Conservation (phyloP, 106 monocot species). For the Dioscorea zingiberensis region DNA sequence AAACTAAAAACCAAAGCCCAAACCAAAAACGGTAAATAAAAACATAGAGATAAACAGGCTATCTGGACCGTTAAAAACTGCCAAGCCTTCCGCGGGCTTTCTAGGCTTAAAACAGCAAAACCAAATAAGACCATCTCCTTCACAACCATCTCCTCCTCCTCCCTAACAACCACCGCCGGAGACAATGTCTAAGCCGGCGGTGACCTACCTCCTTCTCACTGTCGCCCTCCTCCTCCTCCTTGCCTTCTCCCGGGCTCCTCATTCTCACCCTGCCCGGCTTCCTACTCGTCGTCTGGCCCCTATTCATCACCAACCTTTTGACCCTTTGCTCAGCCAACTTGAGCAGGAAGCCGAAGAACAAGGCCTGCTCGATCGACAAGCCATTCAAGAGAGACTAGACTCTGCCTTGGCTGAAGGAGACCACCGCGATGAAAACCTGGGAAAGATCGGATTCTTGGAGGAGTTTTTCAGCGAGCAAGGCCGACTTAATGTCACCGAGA, state of each 20-base stretch:
- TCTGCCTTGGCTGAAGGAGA: background rate
- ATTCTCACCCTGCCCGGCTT: background rate
- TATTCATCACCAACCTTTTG: conserved; percentile 1
- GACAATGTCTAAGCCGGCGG: conserved; percentile 12
- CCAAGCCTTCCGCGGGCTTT: no score
- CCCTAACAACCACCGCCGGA: no score
- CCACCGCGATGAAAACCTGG: background rate
- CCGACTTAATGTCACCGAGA: conserved; percentile 24
- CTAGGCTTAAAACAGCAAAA: no score
- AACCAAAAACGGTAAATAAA: no score
- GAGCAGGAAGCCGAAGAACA: conserved; percentile 7
- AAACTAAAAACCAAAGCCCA: no score
- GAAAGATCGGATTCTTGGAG: conserved; percentile 4
- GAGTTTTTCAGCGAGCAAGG: conserved; percentile 22
- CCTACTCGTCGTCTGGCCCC: background rate
- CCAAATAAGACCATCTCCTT: no score
- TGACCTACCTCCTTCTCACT: conserved; percentile 8
- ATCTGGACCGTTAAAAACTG: no score
- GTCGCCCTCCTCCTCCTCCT: conserved; percentile 15
- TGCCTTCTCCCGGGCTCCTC: conserved; percentile 5
- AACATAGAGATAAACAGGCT: no score
- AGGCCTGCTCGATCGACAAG: conserved; percentile 9
- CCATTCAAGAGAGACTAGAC: conserved; percentile 14
- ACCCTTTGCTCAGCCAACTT: conserved; percentile 3
- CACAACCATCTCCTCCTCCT: no score